Base-by-base conservation (phyloP, 805 yeast genomes). In the Candida quercuum region DNA sequence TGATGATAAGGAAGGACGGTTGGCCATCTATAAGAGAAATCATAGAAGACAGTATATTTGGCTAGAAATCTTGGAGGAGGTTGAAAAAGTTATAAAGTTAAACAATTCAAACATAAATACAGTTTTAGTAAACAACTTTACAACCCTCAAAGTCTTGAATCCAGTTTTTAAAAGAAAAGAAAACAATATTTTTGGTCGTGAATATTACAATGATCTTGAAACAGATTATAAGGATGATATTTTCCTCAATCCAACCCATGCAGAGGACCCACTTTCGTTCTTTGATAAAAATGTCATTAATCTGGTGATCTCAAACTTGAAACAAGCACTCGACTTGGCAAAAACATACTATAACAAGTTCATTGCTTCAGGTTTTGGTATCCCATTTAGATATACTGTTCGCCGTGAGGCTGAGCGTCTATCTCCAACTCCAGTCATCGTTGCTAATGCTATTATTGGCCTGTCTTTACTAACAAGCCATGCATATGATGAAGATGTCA, bases 401-500 rank as follows among this genome's bases (percentile, higher is more conserved):
- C 38, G 39, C 6, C 51, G 59, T 48, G 86, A 80, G 45, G 73
- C 86, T 1, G 77, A 76, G 41, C 69, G 74, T 17, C 60, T 86
- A 26, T 67, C 80, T 3, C 68, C 78, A n/a, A 69, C 78, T 36
- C 78, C 86, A 1, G 73, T 72, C 35, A 83, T 84, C 1, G 72
- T 71, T 38, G 85, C 85, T 5, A 78, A 81, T 51, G 74, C 86
- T 0, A 74, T 81, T 15, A 71, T 81, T 35, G 68, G 84, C 2
- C 55, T 82, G 11, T 61, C 86, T 3, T 69, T 80, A 35, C 62
- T 81, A 38, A 61, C 79, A 15, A 58, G 77, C 6, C 77, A 74
- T 50, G 76, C 88, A 1, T 67, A 75, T 18, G 76, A 72, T 35
- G 88, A 82, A 52, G 88, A 81, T 45, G 75, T 74, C 39, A 71